Conservation (phyloP, 129 eudicot genomes). For the Flaveria brownii region DNA sequence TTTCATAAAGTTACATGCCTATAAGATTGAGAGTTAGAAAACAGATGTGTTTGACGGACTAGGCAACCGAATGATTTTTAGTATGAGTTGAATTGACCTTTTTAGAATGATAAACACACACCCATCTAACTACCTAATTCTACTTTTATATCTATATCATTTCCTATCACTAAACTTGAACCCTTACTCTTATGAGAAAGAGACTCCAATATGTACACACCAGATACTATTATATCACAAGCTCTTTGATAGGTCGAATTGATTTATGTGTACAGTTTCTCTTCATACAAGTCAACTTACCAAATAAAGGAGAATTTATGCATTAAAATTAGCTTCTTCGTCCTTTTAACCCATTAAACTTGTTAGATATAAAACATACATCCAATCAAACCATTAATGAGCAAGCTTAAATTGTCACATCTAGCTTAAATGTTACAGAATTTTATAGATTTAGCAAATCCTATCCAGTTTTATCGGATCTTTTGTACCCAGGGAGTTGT, state of each 20-base stretch:
- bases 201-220: too few species aligned
- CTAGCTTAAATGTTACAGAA: too few species aligned
- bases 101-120: too few species aligned
- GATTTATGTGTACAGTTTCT: background rate
- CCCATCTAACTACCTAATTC: too few species aligned
- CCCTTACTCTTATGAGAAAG: too few species aligned
- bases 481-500: too few species aligned
- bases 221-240: too few species aligned
- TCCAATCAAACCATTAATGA: background rate
- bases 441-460: background rate
- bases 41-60: background rate
- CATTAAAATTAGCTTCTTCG: background rate
- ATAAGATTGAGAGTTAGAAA: background rate
- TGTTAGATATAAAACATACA: background rate
- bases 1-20: background rate
- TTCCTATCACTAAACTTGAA: too few species aligned
- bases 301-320: background rate
- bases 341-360: background rate
- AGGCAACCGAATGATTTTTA: background rate
- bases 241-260: too few species aligned
- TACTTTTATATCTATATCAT: too few species aligned
- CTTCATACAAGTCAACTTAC: background rate
- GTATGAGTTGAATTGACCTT: background rate
- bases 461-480: slow-evolving; percentile 1
- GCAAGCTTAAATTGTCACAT: background rate